Evolutionary conservation across 306 rosid genomes (phyloP).

Genomic region (Acmispon strigosus): DNA sequence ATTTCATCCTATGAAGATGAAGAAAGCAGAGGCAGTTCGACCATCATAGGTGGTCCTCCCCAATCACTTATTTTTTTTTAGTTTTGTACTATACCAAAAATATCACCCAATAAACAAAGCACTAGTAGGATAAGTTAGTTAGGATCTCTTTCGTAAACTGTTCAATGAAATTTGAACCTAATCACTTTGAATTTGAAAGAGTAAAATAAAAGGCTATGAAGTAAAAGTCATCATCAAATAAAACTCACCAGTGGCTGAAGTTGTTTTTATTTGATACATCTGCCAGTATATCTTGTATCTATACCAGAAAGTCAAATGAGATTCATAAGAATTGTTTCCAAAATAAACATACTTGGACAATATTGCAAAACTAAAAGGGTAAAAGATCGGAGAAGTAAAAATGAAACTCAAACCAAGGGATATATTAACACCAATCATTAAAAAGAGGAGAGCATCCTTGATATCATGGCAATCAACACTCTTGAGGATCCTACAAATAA

Average conservation of each 20-base stretch:
- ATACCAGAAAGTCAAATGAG: slow-evolving; percentile 11
- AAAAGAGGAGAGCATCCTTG: too few relatives aligned
- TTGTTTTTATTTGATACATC: slow-evolving; percentile 43
- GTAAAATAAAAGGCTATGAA: background rate
- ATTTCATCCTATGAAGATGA: background rate
- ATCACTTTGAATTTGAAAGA: background rate
- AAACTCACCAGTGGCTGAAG: slow-evolving; percentile 38
- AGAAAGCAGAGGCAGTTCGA: background rate
- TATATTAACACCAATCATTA: background rate
- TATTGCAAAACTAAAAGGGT: background rate
- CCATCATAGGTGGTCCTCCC: background rate
- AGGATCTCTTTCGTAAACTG: background rate
- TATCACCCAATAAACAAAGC: background rate
- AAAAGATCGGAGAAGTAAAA: slow-evolving; percentile 1
- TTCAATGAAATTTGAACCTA: background rate
- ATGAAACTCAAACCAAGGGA: background rate
- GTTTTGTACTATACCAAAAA: background rate
- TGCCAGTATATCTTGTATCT: slow-evolving; percentile 25
- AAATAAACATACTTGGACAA: background rate
- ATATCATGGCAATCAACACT: too few relatives aligned
- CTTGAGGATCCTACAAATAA: too few relatives aligned
- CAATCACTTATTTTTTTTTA: background rate
- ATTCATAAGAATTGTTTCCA: slow-evolving; percentile 9
- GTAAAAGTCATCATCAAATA: slow-evolving; percentile 10
- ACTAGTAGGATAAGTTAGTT: background rate